Evolutionary conservation across 306 rosid genomes (phyloP).

Genomic region (Cicer chorassanicum): DNA sequence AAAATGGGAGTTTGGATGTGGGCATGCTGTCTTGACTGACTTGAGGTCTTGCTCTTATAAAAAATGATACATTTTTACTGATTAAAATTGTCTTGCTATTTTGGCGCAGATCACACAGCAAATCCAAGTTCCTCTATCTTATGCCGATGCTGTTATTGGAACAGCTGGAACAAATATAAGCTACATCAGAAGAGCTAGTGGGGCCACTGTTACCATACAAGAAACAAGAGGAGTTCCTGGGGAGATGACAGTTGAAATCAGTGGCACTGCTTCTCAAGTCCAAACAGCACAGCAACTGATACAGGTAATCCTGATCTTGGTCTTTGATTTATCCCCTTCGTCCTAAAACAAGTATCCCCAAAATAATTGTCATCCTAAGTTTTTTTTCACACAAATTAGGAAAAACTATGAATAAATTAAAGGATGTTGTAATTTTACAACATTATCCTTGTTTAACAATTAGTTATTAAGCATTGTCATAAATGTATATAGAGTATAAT

Average conservation of each 20-base stretch:
- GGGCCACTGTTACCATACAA: slow-evolving; percentile 93
- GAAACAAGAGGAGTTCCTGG: slow-evolving; percentile 98
- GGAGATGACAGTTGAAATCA: slow-evolving; percentile 98
- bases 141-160: slow-evolving; percentile 97
- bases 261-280: slow-evolving; percentile 93
- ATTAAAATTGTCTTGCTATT: slow-evolving; percentile 41
- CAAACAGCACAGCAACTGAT: slow-evolving; percentile 96
- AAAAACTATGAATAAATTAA: neutral
- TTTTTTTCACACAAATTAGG: neutral
- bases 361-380: neutral
- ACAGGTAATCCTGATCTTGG: slow-evolving; percentile 64
- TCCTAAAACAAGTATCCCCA: neutral
- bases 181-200: slow-evolving; percentile 95
- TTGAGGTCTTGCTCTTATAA: slow-evolving; percentile 2
- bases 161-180: slow-evolving; percentile 94
- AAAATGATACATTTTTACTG: slow-evolving; percentile 3
- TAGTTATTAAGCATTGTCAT: neutral
- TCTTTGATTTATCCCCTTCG: slow-evolving; percentile 1
- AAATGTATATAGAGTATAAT: neutral
- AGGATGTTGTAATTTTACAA: neutral
- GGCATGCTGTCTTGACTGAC: slow-evolving; percentile 5
- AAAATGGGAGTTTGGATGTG: slow-evolving; percentile 29
- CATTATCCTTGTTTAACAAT: too few species aligned
- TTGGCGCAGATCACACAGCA: slow-evolving; percentile 87
- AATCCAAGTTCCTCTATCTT: slow-evolving; percentile 93